Percentiles rank a stretch among this genome's conserved stretches.
Evolutionary conservation across 345 rosid genomes (phyloP).

Genomic region (rapeseed (Brassica napus)): Da-Ae NC_063438.1:18401001-18401500

Average conservation of each 20-base stretch:
- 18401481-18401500: slow-evolving; percentile 94
- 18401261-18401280: slow-evolving; percentile 76
- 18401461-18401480: slow-evolving; percentile 99
- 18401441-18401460: slow-evolving; percentile 97
- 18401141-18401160: slow-evolving; percentile 29
- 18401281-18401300: slow-evolving; percentile 96
- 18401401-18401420: slow-evolving; percentile 3
- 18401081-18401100: slow-evolving; percentile 50
- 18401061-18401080: slow-evolving; percentile 45
- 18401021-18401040: slow-evolving; percentile 89
- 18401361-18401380: slow-evolving; percentile 17
- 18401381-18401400: slow-evolving; percentile 51
- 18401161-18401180: slow-evolving; percentile 38
- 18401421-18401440: slow-evolving; percentile 39
- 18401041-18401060: slow-evolving; percentile 35
- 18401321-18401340: slow-evolving; percentile 96
- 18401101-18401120: slow-evolving; percentile 46
- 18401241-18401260: slow-evolving; percentile 56
- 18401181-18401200: slow-evolving; percentile 50
- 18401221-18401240: slow-evolving; percentile 55
- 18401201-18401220: slow-evolving; percentile 60
- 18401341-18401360: slow-evolving; percentile 81
- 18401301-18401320: slow-evolving; percentile 98
- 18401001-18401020: slow-evolving; percentile 95
- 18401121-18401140: slow-evolving; percentile 27